Percentiles rank a stretch among this genome's conserved stretches.
phyloP scores from a whole-genome alignment of 768 basidiomycete genomes.

The Pilatotrama ljubarskyi region DNA sequence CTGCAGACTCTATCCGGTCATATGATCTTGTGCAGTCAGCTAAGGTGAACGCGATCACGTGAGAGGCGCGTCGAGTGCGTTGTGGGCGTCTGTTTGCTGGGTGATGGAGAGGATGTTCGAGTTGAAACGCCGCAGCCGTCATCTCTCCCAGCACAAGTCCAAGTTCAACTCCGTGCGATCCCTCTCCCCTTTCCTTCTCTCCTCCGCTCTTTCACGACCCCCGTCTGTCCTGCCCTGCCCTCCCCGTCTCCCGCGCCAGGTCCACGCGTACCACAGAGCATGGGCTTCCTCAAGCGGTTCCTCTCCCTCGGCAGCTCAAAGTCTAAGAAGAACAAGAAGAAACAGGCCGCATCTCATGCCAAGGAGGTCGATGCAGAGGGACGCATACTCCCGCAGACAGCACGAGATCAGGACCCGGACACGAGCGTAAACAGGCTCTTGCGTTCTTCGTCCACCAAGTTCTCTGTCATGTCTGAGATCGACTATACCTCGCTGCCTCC shows the following conservation, averaged over 20 bases:
- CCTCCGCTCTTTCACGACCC: neutral
- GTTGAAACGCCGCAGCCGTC: neutral
- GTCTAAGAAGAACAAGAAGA: slow-evolving; percentile 47
- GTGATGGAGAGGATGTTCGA: slow-evolving; percentile 1
- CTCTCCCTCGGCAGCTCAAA: slow-evolving; percentile 70
- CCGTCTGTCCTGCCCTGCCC: neutral
- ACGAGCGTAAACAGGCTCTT: slow-evolving; percentile 51
- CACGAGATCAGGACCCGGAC: slow-evolving; percentile 42
- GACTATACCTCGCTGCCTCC: slow-evolving; percentile 63
- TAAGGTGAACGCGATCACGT: neutral
- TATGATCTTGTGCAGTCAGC: no score
- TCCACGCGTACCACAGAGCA: slow-evolving; percentile 26
- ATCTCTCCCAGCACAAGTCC: neutral
- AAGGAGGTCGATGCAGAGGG: slow-evolving; percentile 29
- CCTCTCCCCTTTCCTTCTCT: neutral
- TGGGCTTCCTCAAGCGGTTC: slow-evolving; percentile 72
- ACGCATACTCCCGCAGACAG: slow-evolving; percentile 19
- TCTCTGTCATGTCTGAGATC: slow-evolving; percentile 53
- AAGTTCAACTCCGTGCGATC: neutral
- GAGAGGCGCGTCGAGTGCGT: neutral
- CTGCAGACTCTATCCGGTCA: no score
- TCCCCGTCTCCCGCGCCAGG: neutral
- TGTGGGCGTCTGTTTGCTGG: neutral
- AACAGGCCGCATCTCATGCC: slow-evolving; percentile 23
- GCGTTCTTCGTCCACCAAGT: slow-evolving; percentile 72